Base-by-base conservation (phyloP, 768 basidiomycete genomes). In the Sporobolomyces pararoseus region DNA sequence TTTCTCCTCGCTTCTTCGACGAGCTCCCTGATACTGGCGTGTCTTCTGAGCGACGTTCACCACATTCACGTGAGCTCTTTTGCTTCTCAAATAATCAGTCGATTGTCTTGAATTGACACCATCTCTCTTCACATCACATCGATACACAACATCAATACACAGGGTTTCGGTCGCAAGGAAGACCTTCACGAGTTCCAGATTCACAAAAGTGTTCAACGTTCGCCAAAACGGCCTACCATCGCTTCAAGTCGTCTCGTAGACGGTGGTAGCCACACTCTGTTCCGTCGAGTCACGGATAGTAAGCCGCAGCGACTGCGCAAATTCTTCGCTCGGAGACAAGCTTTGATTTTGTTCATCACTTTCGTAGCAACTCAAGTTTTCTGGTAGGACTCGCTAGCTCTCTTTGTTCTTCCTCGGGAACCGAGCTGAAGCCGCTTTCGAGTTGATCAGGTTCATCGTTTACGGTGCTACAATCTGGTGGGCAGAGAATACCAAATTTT, bases 31-130 rank as follows among this genome's bases (percentile, higher is more conserved):
- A 39, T 66, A 5, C 5, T 59, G 27, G 55, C 65, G 5, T 50
- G 55, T 29, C 47, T 59, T 1, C 27, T 66, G 1, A 39, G 34
- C 9, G 65, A 66, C 27, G 37, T 58, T 19, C 65, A 66, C 13
- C 29, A 39, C 25, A 49, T 66, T 47, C 65, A 66, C 14, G 65
- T 52, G n/a, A 7, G n/a, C n/a, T n/a, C n/a, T n/a, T n/a, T n/a
- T n/a, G n/a, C n/a, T n/a, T n/a, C n/a, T n/a, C n/a, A n/a, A n/a
- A n/a, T 42, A 9, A 17, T 42, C 39, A 17, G 10, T 42, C 39
- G 9, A 9, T 42, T 42, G 10, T 42, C 39, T 42, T 17, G 39
- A 42, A 17, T 17, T 17, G 10, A 17, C 9, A 17, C 39, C 39
- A 9, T 9, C 17, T 17, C 39, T 42, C 39, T 9, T 42, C 39